phyloP scores from a whole-genome alignment of 2,329 filamentous ascomycete species.

The Fusarium napiforme region DNA sequence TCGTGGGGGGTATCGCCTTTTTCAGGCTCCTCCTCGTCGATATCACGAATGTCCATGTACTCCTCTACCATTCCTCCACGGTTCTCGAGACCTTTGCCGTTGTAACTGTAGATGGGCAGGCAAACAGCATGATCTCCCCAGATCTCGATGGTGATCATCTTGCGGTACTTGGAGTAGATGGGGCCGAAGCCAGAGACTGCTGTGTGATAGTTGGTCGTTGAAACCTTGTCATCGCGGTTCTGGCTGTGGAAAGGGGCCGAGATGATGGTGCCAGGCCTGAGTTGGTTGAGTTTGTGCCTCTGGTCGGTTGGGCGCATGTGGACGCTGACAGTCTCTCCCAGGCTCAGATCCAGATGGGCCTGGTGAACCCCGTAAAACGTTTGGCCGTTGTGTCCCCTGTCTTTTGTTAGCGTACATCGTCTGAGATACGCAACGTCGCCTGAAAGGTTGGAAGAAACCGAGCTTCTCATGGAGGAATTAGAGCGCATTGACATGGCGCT shows the following conservation, averaged over 20 bases:
- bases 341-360: slow-evolving; percentile 12
- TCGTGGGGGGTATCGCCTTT: neutral
- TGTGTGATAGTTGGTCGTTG: slow-evolving; percentile 2
- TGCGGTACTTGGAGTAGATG: slow-evolving; percentile 42
- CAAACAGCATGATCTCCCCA: slow-evolving; percentile 36
- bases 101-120: slow-evolving; percentile 37
- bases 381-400: neutral
- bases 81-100: slow-evolving; percentile 24
- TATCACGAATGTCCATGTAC: slow-evolving; percentile 37
- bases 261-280: slow-evolving; percentile 32
- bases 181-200: slow-evolving; percentile 23
- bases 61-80: slow-evolving; percentile 16
- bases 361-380: slow-evolving; percentile 16
- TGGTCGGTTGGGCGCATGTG: slow-evolving; percentile 22
- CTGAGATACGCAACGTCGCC: neutral
- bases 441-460: neutral
- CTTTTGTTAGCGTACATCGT: neutral
- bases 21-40: neutral
- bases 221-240: slow-evolving; percentile 1
- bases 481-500: neutral
- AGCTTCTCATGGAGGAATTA: neutral
- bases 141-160: slow-evolving; percentile 34
- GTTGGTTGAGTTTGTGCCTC: neutral
- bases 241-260: slow-evolving; percentile 34
- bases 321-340: slow-evolving; percentile 9